Evolutionary conservation across 345 rosid species (phyloP), one percentile per base, ranked within the genome.

Genomic region (Dipteronia dyeriana): DNA sequence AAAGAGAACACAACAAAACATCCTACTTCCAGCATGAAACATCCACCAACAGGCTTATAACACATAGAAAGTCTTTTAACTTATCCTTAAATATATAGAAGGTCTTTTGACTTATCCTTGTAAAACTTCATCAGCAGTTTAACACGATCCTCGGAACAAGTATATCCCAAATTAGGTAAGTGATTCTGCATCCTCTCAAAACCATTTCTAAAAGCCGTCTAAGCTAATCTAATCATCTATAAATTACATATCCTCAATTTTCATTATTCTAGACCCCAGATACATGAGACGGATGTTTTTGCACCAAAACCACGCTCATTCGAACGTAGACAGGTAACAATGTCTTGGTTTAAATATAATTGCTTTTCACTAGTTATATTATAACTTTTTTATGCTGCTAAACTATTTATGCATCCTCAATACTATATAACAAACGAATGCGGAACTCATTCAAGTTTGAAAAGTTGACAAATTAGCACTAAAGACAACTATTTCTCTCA

Each of bases 1-100:
- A 45, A 57, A 70, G 71, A 54, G 77, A 72, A 51, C 71, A 79
- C 31, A 79, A 73, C 66, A 77, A 47, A 17, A 25, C 70, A 74
- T 57, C 75, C 79, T 59, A 71, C 38, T 34, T 5, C 38, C 38
- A 34, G 38, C 38, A 34, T 34, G 38, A 34, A 34, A 57, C 25
- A 41, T 41, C 45, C 8, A 10, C 45, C 45, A 41, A 41, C 45
- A 41, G 45, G 45, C 45, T 9, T 41, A 41, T 41, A 45, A 45
- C 13, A 45, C 49, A 14, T 9, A 9, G 49, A 10, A 45, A 10
- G 49, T 9, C 13, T 45, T 45, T 10, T 45, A 10, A 41, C 49
- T 45, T 45, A 45, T 45, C 49, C 49, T 45, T 45, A 10, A 45
- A 10, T n/a, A n/a, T 34, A 34, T 5, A 34, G 49, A 10, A 45